Conservation (phyloP, 352 stramenopile species). For the Globisporangium camurandrum region DNA sequence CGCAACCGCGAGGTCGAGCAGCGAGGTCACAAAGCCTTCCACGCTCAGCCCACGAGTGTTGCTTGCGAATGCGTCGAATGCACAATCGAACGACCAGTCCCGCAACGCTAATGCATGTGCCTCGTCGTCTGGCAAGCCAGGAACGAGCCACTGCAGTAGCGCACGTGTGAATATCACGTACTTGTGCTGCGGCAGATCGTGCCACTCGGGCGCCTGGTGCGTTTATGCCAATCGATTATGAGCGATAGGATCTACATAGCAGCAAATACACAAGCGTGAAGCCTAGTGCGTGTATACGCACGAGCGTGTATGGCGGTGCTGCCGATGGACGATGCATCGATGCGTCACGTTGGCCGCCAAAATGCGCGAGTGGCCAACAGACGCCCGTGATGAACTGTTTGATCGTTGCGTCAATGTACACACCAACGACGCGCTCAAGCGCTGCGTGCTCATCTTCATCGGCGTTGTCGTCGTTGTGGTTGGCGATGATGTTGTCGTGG, state of each 20-base stretch:
- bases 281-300: background rate
- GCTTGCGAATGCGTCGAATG: conserved; percentile 34
- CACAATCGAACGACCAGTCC: conserved; percentile 43
- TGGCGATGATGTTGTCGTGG: background rate
- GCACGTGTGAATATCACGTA: conserved; percentile 41
- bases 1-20: conserved; percentile 35
- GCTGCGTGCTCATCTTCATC: background rate
- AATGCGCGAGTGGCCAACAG: conserved; percentile 44
- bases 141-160: conserved; percentile 43
- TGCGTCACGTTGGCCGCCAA: conserved; percentile 8
- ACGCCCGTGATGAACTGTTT: conserved; percentile 29
- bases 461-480: background rate
- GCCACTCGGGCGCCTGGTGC: conserved; percentile 20
- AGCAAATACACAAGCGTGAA: background rate
- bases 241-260: background rate
- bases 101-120: conserved; percentile 25
- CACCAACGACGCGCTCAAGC: conserved; percentile 16
- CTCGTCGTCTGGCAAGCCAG: conserved; percentile 32
- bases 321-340: background rate
- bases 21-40: conserved; percentile 35
- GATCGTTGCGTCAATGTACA: conserved; percentile 35
- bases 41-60: conserved; percentile 27
- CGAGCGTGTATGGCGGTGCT: background rate
- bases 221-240: background rate
- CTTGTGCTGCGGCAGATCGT: conserved; percentile 33